phyloP scores from a whole-genome alignment of 148 eudicot genomes.

The Rhododendron vialii region DNA sequence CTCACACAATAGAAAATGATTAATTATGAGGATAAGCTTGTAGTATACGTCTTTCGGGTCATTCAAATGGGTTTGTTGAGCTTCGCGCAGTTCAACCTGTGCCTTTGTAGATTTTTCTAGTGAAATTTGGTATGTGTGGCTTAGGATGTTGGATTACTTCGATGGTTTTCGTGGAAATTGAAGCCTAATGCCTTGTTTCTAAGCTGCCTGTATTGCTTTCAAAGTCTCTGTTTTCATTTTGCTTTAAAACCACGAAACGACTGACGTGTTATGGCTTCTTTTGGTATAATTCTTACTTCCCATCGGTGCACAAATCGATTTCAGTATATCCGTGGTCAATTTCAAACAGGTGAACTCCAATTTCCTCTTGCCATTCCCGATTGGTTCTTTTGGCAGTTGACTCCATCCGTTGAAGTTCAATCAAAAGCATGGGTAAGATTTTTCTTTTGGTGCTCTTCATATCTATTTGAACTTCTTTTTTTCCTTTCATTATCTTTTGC shows the following conservation, averaged over 20 bases:
- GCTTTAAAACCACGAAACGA: too few species aligned
- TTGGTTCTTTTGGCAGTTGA: constrained; percentile 10
- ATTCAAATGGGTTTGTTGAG: not conserved
- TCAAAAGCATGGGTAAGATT: constrained; percentile 16
- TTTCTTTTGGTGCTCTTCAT: not conserved
- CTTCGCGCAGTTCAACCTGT: not conserved
- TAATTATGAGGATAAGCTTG: not conserved
- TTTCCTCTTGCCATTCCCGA: not conserved
- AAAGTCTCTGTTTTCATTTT: not conserved
- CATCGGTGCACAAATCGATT: not conserved
- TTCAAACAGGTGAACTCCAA: not conserved
- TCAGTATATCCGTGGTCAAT: not conserved
- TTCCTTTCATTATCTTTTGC: not conserved
- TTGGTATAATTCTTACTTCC: not conserved
- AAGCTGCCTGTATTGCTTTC: not conserved
- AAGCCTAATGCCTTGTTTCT: not conserved
- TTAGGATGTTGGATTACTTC: not conserved
- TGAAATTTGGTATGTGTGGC: not conserved
- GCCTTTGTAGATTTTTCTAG: not conserved
- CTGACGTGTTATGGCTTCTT: not conserved
- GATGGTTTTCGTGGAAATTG: not conserved
- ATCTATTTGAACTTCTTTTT: not conserved
- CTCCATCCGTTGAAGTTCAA: not conserved
- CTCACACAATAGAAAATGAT: not conserved
- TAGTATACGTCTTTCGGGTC: not conserved